These are phyloP conservation scores for Mycena leptocephala DNA, from an alignment of 768 basidiomycete species.

Conservation along the genomic window DNA sequence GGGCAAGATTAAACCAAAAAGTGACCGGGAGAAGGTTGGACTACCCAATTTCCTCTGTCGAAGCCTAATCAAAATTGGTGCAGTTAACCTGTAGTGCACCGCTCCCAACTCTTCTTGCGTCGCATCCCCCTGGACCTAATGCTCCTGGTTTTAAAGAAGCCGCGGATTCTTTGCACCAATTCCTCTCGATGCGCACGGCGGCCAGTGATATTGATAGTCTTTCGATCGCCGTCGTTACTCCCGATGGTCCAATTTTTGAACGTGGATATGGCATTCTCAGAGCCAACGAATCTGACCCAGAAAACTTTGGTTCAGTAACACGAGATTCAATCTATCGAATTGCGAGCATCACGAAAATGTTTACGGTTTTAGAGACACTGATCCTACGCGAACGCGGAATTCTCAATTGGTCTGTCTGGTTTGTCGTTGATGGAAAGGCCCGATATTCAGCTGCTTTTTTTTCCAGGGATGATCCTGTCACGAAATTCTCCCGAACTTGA, in stretches of 20 bases:
- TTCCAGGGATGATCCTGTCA: constrained; percentile 66
- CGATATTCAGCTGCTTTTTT: background rate
- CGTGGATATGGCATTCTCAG: constrained; percentile 58
- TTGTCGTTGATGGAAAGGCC: background rate
- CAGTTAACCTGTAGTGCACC: constrained; percentile 26
- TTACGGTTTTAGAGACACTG: constrained; percentile 64
- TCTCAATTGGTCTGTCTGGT: constrained; percentile 51
- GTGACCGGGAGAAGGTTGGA: background rate
- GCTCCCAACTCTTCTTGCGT: constrained; percentile 30
- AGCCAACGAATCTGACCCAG: constrained; percentile 59
- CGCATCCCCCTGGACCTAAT: constrained; percentile 21
- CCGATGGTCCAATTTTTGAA: constrained; percentile 63
- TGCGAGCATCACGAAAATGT: constrained; percentile 69
- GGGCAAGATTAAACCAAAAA: background rate
- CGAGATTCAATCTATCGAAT: constrained; percentile 67
- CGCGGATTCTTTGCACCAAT: constrained; percentile 41
- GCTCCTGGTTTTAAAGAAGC: constrained; percentile 15
- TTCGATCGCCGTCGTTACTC: constrained; percentile 64
- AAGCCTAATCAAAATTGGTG: background rate
- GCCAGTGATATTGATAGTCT: constrained; percentile 64
- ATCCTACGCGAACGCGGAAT: constrained; percentile 64
- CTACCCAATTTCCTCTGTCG: too few relatives aligned
- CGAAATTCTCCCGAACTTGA: constrained; percentile 60
- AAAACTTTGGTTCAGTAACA: constrained; percentile 45
- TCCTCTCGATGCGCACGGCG: constrained; percentile 45